Conservation (phyloP, 768 basidiomycete species). For the Boletus tomentosulus region DNA sequence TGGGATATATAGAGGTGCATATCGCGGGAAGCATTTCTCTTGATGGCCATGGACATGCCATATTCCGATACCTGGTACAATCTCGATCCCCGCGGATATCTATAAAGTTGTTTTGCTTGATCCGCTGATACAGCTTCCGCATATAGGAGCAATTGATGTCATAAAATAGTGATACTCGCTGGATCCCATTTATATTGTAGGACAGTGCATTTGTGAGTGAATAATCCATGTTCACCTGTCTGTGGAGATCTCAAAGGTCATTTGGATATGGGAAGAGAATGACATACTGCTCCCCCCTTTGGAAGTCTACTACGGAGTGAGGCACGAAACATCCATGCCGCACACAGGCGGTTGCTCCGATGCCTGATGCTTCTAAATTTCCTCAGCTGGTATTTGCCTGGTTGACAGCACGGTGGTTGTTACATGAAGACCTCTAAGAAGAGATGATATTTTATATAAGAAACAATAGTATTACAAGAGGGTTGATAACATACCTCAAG, state of each 20-base stretch:
- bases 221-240: slow-evolving; percentile 13
- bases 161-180: neutral
- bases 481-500: too few species aligned
- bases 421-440: neutral
- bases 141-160: too few species aligned
- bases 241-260: too few species aligned
- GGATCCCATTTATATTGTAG: neutral
- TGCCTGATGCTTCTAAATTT: too few species aligned
- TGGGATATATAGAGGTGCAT: too few species aligned
- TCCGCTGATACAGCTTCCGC: slow-evolving; percentile 6
- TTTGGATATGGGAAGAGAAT: too few species aligned
- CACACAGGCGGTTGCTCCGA: neutral
- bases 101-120: neutral
- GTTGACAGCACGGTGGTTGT: neutral
- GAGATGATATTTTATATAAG: too few species aligned
- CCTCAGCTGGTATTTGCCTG: neutral
- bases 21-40: neutral
- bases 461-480: too few species aligned
- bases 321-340: neutral
- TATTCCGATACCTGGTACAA: slow-evolving; percentile 19
- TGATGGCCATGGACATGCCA: slow-evolving; percentile 24
- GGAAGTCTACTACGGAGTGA: neutral
- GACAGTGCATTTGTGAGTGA: neutral
- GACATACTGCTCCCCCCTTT: neutral
- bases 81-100: neutral